phyloP scores from a whole-genome alignment of 495 filamentous ascomycete genomes.

The Penicillium maclennaniae region DNA sequence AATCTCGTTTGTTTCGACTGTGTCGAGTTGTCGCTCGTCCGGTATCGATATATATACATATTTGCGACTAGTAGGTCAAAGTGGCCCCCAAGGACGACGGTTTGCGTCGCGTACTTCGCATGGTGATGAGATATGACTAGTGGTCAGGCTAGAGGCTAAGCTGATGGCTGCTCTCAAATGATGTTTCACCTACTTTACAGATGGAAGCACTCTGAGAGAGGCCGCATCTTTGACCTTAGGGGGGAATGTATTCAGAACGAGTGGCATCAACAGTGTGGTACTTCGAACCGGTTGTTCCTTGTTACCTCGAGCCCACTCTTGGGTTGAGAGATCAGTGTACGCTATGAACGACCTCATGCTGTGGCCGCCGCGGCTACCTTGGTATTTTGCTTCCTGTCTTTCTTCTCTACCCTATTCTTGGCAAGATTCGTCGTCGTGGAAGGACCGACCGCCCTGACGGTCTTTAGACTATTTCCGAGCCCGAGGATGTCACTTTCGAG shows the following conservation, averaged over 20 bases:
- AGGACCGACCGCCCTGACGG: neutral
- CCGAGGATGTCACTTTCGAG: neutral
- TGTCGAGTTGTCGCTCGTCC: neutral
- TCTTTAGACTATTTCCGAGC: neutral
- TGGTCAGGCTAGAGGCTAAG: neutral
- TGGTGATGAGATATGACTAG: neutral
- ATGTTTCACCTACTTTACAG: neutral
- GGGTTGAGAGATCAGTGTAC: neutral
- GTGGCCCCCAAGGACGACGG: too few relatives aligned
- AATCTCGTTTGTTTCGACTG: neutral
- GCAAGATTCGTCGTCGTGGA: neutral
- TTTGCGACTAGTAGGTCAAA: neutral
- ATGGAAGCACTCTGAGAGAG: neutral
- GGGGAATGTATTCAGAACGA: neutral
- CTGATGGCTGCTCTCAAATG: neutral
- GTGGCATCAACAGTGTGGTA: neutral
- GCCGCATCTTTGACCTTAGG: neutral
- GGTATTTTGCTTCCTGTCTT: neutral
- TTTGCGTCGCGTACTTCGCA: neutral
- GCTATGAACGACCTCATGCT: neutral
- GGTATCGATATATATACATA: neutral
- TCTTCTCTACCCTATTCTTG: neutral
- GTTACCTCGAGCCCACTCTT: neutral
- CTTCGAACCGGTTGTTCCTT: neutral
- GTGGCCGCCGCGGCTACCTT: neutral